A percentile compares a stretch with the other conserved stretches of the same genome.
Conservation (phyloP, 2,329 filamentous ascomycete genomes). For the Dactylellina drechsleri region DNA sequence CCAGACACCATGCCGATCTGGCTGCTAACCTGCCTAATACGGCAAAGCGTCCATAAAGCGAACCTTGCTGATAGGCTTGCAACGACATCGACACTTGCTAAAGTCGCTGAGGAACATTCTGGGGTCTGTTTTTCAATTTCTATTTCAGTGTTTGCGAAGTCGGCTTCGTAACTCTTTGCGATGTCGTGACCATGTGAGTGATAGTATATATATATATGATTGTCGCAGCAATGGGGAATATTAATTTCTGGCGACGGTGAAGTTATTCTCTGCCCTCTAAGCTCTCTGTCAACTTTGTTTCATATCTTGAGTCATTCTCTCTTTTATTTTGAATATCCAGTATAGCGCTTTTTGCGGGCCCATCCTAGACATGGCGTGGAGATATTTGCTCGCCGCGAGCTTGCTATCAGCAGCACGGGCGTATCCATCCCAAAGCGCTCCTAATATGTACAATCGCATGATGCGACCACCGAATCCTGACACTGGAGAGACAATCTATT, state of each 20-base stretch:
- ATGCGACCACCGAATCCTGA: constrained; percentile 11
- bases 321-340: no score
- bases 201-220: not conserved
- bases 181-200: not conserved
- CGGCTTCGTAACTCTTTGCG: not conserved
- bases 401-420: not conserved
- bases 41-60: not conserved
- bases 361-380: no score
- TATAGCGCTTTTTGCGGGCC: no score
- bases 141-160: not conserved
- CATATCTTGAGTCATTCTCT: no score
- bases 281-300: no score
- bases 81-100: not conserved
- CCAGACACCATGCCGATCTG: not conserved
- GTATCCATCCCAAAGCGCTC: not conserved
- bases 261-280: no score
- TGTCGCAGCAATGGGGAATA: no score
- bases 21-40: constrained; percentile 9
- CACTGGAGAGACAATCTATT: not conserved
- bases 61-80: not conserved
- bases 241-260: no score
- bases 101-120: constrained; percentile 8
- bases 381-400: not conserved
- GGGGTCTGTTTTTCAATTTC: not conserved
- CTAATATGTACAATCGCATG: constrained; percentile 19